Percentiles rank a stretch among this genome's conserved stretches.
Evolutionary conservation across 208 protist species (phyloP).

Genomic region (Acanthamoeba sp.): DNA sequence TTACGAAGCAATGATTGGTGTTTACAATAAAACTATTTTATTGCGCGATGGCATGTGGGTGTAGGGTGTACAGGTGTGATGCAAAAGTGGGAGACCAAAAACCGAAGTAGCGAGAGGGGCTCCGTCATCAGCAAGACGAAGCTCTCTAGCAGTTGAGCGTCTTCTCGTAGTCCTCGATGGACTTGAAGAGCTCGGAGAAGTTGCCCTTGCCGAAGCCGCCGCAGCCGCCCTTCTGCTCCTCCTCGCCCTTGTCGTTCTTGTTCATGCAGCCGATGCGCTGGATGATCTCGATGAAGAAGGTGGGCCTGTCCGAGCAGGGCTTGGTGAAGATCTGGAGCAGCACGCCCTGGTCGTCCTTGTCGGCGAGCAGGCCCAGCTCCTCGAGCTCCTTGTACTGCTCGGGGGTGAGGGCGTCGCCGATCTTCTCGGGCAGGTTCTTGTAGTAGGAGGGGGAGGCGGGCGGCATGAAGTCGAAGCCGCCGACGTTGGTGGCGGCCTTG

Average conservation of each 20-base stretch:
- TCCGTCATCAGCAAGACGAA: background rate
- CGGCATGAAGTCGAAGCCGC: slow-evolving; percentile 61
- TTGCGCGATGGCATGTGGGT: background rate
- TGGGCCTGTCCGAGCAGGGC: slow-evolving; percentile 49
- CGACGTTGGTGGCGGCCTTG: slow-evolving; percentile 12
- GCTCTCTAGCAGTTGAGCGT: slow-evolving; percentile 24
- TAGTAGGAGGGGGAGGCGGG: slow-evolving; percentile 32
- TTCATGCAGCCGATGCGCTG: slow-evolving; percentile 48
- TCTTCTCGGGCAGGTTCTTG: slow-evolving; percentile 29
- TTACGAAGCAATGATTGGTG: too few species aligned
- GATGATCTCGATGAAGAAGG: slow-evolving; percentile 73
- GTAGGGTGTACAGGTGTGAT: background rate
- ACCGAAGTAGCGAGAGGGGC: background rate
- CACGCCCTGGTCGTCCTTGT: slow-evolving; percentile 67
- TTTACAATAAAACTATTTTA: slow-evolving; percentile 39
- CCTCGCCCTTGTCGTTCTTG: slow-evolving; percentile 44
- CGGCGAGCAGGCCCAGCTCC: slow-evolving; percentile 53
- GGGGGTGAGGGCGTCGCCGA: slow-evolving; percentile 45
- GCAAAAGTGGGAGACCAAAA: too few species aligned
- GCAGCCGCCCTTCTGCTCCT: slow-evolving; percentile 65
- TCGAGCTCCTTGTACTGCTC: slow-evolving; percentile 70
- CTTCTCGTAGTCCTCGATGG: slow-evolving; percentile 72
- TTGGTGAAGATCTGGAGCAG: slow-evolving; percentile 73
- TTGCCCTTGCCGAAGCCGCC: slow-evolving; percentile 70
- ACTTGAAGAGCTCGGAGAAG: slow-evolving; percentile 72